These are phyloP conservation scores for Bothriochloa decipiens DNA, from an alignment of 176 grass and related monocot genomes.

Conservation along the genomic window DNA sequence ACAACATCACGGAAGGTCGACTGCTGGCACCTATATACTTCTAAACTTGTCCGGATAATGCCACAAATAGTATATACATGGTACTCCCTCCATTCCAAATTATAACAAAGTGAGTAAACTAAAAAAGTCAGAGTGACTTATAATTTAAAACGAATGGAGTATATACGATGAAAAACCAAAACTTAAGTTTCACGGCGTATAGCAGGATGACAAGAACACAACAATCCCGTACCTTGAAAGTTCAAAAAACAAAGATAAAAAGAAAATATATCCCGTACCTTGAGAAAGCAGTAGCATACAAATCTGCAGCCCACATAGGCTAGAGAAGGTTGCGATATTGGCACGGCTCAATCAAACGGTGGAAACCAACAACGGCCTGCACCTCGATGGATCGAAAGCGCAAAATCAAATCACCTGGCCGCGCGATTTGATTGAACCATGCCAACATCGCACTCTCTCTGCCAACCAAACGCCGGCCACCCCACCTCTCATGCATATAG, in stretches of 20 bases:
- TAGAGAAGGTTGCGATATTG: slow-evolving; percentile 67
- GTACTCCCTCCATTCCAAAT: no score
- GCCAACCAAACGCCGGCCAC: neutral
- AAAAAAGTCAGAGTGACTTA: no score
- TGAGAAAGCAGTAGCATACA: neutral
- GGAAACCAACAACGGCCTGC: neutral
- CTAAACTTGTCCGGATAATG: no score
- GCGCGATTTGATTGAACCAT: slow-evolving; percentile 62
- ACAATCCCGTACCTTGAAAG: slow-evolving; percentile 28
- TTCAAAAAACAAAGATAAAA: no score
- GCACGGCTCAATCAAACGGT: slow-evolving; percentile 71
- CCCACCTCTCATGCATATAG: no score
- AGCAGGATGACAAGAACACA: neutral
- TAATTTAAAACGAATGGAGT: no score
- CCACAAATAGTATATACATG: no score
- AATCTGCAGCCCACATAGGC: neutral
- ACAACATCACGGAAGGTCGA: no score
- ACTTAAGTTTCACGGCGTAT: neutral
- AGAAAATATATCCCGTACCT: no score
- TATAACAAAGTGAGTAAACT: no score
- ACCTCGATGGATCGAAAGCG: neutral
- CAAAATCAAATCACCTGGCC: neutral
- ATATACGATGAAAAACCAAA: no score
- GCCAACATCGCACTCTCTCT: slow-evolving; percentile 71
- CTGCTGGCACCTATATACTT: no score